Evolutionary conservation across 2,329 filamentous ascomycete genomes (phyloP), one percentile per base, ranked within the genome.

Genomic region (Elsinoe australis): DNA sequence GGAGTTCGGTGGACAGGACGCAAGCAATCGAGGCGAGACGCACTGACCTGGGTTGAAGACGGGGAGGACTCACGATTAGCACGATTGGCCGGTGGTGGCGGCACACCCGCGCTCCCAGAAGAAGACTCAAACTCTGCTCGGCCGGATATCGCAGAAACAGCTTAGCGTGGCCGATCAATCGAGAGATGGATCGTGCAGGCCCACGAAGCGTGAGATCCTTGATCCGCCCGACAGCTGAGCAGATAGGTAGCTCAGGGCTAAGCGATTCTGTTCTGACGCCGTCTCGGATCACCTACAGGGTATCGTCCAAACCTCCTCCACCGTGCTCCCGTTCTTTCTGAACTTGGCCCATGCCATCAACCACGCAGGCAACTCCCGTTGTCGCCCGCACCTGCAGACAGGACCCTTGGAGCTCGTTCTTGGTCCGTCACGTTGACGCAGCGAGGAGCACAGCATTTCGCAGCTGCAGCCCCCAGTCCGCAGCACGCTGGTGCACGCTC

Each of bases 111-210:
- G 26, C 39, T 44, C 28, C 28, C 39, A 29, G 15, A 44, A 24
- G 33, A 24, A 38, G 33, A 26, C 45, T 36, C 45, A 48, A 39
- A 48, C 17, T 39, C n/a, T 48, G 45, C 26, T 19, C 22, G 24
- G 33, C 33, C 33, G 45, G 21, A 32, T 36, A 48, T 36, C 45
- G 14, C 45, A 24, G 19, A 48, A 36, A 12, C 45, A 19, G 45
- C 21, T 31, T 48, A 48, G 45, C 45, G 45, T 28, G 45, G 45
- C 45, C 45, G 45, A 48, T 48, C 45, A 38, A 48, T 48, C 45
- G 45, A 44, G 39, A 44, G 39, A 44, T 44, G 39, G 39, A 44
- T 44, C 39, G 39, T 44, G 39, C 39, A 44, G 39, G 39, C 17
- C 39, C 39, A 31, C 24, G 24, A 28, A 28, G 39, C 28, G 39